These are phyloP conservation scores for Colletotrichum sp. DNA, from an alignment of 2,329 filamentous ascomycete genomes.

Conservation along the genomic window DNA sequence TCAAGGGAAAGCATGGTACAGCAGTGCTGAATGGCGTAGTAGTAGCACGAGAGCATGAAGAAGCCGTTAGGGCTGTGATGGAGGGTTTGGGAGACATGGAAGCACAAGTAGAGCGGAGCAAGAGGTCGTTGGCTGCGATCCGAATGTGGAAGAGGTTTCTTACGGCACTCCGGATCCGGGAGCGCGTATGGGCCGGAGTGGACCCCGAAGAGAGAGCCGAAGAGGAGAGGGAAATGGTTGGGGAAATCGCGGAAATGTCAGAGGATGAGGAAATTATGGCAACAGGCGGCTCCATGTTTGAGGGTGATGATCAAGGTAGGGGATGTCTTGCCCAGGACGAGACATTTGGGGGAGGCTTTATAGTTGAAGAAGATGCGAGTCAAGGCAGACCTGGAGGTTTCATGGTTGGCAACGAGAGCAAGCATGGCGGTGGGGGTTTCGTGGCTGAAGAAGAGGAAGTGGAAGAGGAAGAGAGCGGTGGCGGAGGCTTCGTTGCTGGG, in stretches of 20 bases:
- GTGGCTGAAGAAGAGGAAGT: neutral
- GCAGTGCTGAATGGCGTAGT: conserved; percentile 82
- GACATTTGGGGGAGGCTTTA: neutral
- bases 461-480: neutral
- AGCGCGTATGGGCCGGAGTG: conserved; percentile 71
- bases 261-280: neutral
- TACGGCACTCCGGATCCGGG: conserved; percentile 76
- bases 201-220: conserved; percentile 50
- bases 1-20: conserved; percentile 84
- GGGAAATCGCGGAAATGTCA: neutral
- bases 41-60: conserved; percentile 72
- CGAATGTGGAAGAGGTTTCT: conserved; percentile 73
- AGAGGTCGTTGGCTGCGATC: conserved; percentile 74
- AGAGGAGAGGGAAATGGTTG: conserved; percentile 27
- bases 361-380: neutral
- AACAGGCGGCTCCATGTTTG: neutral
- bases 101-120: conserved; percentile 69
- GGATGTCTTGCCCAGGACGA: neutral
- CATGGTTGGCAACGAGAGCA: neutral
- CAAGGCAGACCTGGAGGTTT: neutral
- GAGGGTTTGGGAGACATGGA: conserved; percentile 70
- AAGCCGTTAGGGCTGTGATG: conserved; percentile 75
- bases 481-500: neutral
- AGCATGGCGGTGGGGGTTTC: neutral
- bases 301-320: neutral